phyloP scores from a whole-genome alignment of 805 yeast species.

The Danielia reshetovae region DNA sequence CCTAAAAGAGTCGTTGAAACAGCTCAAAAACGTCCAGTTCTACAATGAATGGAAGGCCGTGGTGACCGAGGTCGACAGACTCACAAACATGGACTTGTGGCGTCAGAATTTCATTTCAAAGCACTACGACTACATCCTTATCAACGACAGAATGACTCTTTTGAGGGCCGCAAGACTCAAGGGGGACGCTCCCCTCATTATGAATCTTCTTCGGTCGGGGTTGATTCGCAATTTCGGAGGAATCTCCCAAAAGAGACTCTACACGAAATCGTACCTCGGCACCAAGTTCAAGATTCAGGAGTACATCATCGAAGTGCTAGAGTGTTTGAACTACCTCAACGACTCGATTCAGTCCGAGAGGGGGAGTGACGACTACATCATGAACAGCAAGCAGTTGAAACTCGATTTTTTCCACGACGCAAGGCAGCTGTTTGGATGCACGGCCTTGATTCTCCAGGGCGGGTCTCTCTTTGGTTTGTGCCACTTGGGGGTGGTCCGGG shows the following conservation, averaged over 20 bases:
- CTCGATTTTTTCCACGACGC: constrained; percentile 81
- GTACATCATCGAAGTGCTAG: constrained; percentile 71
- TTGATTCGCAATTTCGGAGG: constrained; percentile 89
- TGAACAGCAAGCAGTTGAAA: constrained; percentile 53
- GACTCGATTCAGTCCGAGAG: constrained; percentile 31
- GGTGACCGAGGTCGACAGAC: constrained; percentile 46
- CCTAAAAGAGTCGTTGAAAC: constrained; percentile 44
- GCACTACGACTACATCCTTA: constrained; percentile 79
- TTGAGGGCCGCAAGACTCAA: constrained; percentile 58
- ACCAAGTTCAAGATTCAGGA: constrained; percentile 88
- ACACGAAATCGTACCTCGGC: constrained; percentile 79
- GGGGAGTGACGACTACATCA: constrained; percentile 29
- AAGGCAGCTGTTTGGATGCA: constrained; percentile 81
- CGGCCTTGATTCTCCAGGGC: constrained; percentile 89
- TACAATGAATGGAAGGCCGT: constrained; percentile 71
- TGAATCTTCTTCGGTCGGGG: constrained; percentile 75
- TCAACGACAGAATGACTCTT: constrained; percentile 65
- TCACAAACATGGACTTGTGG: constrained; percentile 51
- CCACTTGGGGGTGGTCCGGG: constrained; percentile 88
- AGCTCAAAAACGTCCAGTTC: constrained; percentile 47
- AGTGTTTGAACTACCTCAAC: constrained; percentile 59
- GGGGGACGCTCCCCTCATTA: constrained; percentile 53
- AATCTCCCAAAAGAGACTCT: constrained; percentile 72
- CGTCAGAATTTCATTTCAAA: constrained; percentile 78
- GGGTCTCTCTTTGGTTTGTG: constrained; percentile 93